Percentiles rank a stretch among this genome's conserved stretches.
phyloP scores from a whole-genome alignment of 2,329 filamentous ascomycete genomes.

The Teratosphaeria pseudoeucalypti region DNA sequence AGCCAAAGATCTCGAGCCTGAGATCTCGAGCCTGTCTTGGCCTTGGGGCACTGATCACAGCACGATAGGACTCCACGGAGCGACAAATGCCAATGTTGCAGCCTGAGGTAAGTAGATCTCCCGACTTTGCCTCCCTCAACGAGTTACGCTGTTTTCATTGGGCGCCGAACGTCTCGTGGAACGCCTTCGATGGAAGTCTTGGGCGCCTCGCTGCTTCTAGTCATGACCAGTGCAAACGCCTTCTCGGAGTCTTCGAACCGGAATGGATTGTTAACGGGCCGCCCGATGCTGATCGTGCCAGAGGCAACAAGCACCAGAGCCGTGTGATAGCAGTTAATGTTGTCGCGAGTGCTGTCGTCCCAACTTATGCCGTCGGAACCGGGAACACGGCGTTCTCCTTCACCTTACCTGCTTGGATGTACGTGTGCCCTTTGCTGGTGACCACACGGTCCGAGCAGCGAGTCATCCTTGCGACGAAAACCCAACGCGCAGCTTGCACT shows the following conservation, averaged over 20 bases:
- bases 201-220: slow-evolving; percentile 27
- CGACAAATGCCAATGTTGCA: background rate
- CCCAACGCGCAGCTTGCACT: slow-evolving; percentile 10
- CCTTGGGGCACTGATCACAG: too few species aligned
- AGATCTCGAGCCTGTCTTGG: background rate
- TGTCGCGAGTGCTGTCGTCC: slow-evolving; percentile 44
- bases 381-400: slow-evolving; percentile 41
- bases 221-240: slow-evolving; percentile 38
- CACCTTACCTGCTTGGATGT: slow-evolving; percentile 44
- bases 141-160: background rate
- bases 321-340: slow-evolving; percentile 34
- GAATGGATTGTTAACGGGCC: slow-evolving; percentile 31
- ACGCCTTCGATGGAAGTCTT: slow-evolving; percentile 38
- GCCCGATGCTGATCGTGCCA: slow-evolving; percentile 36
- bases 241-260: slow-evolving; percentile 38
- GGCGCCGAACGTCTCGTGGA: background rate
- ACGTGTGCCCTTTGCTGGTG: slow-evolving; percentile 32
- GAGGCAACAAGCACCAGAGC: slow-evolving; percentile 41
- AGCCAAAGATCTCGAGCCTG: background rate
- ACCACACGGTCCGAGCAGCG: too few species aligned
- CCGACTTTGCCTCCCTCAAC: background rate
- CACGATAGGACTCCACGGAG: too few species aligned
- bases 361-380: slow-evolving; percentile 39
- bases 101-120: background rate
- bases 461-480: slow-evolving; percentile 29